A percentile compares a stretch with the other conserved stretches of the same genome.
Conservation (phyloP, 208 protist genomes). For the Angomonas ambiguus region DNA sequence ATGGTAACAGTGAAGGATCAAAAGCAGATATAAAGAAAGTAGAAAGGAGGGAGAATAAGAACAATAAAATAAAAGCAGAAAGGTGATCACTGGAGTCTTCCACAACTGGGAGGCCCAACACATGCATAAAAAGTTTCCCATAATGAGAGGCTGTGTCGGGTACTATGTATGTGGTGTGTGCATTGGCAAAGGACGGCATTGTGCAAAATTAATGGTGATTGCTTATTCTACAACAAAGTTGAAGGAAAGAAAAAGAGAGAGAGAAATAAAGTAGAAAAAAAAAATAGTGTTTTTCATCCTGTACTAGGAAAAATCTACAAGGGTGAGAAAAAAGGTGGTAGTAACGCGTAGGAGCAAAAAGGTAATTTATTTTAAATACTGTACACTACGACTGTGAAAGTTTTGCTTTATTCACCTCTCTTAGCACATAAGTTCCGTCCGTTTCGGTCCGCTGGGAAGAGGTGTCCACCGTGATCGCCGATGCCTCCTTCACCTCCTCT, state of each 20-base stretch:
- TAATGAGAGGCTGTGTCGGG: constrained; percentile 34
- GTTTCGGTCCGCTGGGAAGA: neutral
- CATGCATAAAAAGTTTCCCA: constrained; percentile 32
- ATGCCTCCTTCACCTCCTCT: neutral
- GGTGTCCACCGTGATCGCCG: neutral
- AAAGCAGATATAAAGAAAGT: neutral
- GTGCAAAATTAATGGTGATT: neutral
- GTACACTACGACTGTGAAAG: neutral
- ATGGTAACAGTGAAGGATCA: neutral
- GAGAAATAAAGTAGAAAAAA: neutral
- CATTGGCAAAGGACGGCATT: neutral
- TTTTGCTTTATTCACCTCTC: neutral
- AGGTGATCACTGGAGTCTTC: no score
- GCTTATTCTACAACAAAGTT: neutral
- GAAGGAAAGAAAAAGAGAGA: neutral
- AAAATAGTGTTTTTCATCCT: neutral
- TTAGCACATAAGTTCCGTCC: neutral
- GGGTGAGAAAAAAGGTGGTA: neutral
- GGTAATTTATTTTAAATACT: neutral
- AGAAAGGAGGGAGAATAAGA: neutral
- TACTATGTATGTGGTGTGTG: constrained; percentile 67
- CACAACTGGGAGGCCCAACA: constrained; percentile 72
- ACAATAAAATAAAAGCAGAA: no score
- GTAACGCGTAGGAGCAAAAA: no score
- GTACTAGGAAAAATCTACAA: neutral